A percentile compares a stretch with the other conserved stretches of the same genome.
phyloP scores from a whole-genome alignment of 345 rosid genomes.

The Melaleuca alternifolia region DNA sequence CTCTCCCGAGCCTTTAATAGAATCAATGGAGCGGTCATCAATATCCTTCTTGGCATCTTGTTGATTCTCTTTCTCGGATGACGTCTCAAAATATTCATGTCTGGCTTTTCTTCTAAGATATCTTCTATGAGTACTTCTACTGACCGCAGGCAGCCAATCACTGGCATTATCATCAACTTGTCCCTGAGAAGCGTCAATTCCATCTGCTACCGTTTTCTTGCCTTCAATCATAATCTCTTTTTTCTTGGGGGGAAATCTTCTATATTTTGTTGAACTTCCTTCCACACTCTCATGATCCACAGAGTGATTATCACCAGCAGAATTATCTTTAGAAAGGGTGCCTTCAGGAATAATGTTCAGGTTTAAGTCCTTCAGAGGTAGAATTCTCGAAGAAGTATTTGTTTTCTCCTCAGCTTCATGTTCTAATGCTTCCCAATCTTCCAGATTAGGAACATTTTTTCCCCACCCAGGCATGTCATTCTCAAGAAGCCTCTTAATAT shows the following conservation, averaged over 20 bases:
- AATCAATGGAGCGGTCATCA: constrained; percentile 9
- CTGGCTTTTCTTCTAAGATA: constrained; percentile 69
- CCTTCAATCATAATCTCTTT: constrained; percentile 60
- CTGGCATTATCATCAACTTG: constrained; percentile 43
- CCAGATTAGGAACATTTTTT: constrained; percentile 75
- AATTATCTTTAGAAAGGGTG: constrained; percentile 31
- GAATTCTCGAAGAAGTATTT: constrained; percentile 47
- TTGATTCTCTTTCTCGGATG: constrained; percentile 49
- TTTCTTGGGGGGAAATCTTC: constrained; percentile 45
- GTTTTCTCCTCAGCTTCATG: constrained; percentile 33
- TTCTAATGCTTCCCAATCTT: constrained; percentile 91
- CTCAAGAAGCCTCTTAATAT: constrained; percentile 73
- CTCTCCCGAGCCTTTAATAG: constrained; percentile 2
- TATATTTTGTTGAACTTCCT: constrained; percentile 25
- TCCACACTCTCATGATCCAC: constrained; percentile 39
- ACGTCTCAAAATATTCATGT: constrained; percentile 37
- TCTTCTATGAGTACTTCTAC: constrained; percentile 84
- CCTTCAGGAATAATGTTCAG: constrained; percentile 32
- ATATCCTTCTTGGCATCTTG: constrained; percentile 29
- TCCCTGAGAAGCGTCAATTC: constrained; percentile 87
- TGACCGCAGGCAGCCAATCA: constrained; percentile 90
- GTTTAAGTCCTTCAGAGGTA: constrained; percentile 71
- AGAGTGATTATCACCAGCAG: constrained; percentile 21
- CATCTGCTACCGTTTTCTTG: constrained; percentile 78
- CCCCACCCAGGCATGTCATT: constrained; percentile 97